These are phyloP conservation scores for Yamadazyma taylorii DNA, from an alignment of 1,139 yeast genomes.

Conservation along the genomic window DNA sequence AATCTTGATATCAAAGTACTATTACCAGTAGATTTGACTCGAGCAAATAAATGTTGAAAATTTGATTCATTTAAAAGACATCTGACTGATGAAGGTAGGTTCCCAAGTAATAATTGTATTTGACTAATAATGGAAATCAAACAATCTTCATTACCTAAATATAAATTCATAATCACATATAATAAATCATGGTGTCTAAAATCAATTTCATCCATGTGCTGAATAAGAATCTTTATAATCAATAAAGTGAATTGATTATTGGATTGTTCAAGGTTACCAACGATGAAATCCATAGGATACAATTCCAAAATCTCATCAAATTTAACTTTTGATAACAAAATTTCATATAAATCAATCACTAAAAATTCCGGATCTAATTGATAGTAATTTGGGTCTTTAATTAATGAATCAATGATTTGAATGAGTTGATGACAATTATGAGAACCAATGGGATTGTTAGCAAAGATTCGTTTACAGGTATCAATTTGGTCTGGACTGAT, in stretches of 20 bases:
- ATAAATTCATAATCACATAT: slow-evolving; percentile 4
- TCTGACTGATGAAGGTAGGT: neutral
- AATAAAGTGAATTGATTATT: slow-evolving; percentile 16
- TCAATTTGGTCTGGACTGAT: slow-evolving; percentile 4
- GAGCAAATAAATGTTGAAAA: slow-evolving; percentile 9
- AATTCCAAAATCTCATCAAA: slow-evolving; percentile 19
- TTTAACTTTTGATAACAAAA: slow-evolving; percentile 19
- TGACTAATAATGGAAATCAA: slow-evolving; percentile 18
- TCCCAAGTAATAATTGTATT: slow-evolving; percentile 18
- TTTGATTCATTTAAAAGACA: slow-evolving; percentile 4
- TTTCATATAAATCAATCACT: slow-evolving; percentile 23
- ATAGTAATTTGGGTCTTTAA: slow-evolving; percentile 10
- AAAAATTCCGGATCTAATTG: slow-evolving; percentile 22
- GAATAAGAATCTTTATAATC: slow-evolving; percentile 22
- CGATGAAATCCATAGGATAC: slow-evolving; percentile 25
- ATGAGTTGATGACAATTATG: neutral
- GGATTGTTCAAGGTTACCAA: slow-evolving; percentile 12
- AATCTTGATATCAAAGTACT: slow-evolving; percentile 24
- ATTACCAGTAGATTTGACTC: slow-evolving; percentile 10
- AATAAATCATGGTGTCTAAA: slow-evolving; percentile 14
- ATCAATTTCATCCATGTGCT: slow-evolving; percentile 18
- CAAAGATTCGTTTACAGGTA: neutral
- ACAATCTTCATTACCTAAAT: slow-evolving; percentile 8
- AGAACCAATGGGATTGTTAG: neutral
- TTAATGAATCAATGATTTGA: slow-evolving; percentile 7